Evolutionary conservation across 2,329 filamentous ascomycete species (phyloP).

Genomic region (Coniosporium uncinatum): DNA sequence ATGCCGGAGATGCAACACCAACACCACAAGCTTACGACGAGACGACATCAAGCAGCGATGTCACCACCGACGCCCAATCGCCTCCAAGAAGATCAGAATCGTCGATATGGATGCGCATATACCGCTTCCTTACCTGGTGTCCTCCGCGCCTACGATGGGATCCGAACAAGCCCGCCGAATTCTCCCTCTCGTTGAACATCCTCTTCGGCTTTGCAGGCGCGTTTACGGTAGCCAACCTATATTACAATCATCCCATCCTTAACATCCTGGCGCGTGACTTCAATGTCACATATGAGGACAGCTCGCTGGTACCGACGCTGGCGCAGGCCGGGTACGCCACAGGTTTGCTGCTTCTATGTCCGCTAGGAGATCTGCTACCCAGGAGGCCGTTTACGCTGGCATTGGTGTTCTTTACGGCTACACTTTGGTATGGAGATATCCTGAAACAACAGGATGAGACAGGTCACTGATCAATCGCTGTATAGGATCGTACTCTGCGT

Average conservation of each 20-base stretch:
- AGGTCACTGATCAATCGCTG: neutral
- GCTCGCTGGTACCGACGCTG: conserved; percentile 65
- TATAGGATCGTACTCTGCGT: conserved; percentile 65
- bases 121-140: conserved; percentile 44
- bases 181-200: conserved; percentile 64
- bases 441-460: neutral
- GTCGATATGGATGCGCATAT: conserved; percentile 14
- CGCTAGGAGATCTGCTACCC: conserved; percentile 64
- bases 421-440: conserved; percentile 52
- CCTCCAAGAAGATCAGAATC: neutral
- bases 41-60: no score
- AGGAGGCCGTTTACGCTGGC: conserved; percentile 64
- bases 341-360: conserved; percentile 70
- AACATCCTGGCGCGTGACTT: conserved; percentile 64
- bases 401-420: conserved; percentile 63
- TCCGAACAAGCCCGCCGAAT: conserved; percentile 57
- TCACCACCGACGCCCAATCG: no score
- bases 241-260: conserved; percentile 77
- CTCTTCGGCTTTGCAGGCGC: conserved; percentile 61
- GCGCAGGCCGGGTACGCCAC: conserved; percentile 76
- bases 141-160: conserved; percentile 66
- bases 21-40: no score
- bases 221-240: conserved; percentile 75
- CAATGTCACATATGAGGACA: conserved; percentile 60
- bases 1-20: no score